A percentile compares a stretch with the other conserved stretches of the same genome.
Conservation (phyloP, 192 early-diverging fungal species). For the Umbelopsis isabellina region DNA sequence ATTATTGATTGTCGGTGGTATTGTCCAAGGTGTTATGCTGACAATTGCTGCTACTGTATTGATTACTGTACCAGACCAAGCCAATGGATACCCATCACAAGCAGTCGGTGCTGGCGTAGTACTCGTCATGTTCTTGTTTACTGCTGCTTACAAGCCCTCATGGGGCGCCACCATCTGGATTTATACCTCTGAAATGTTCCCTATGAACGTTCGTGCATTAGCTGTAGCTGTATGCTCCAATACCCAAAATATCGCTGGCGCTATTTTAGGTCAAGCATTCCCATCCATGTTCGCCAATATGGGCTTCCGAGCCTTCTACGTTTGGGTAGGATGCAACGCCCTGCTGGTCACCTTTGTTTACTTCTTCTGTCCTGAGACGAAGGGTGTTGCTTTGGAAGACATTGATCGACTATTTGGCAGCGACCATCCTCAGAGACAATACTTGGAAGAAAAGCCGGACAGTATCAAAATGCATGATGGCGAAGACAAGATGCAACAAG, state of each 20-base stretch:
- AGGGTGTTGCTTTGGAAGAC: conserved; percentile 60
- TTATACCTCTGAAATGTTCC: conserved; percentile 67
- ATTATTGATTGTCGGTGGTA: conserved; percentile 19
- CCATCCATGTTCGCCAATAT: conserved; percentile 37
- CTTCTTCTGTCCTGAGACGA: conserved; percentile 51
- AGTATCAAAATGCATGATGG: not conserved
- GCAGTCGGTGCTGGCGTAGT: conserved; percentile 27
- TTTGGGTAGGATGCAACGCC: conserved; percentile 38
- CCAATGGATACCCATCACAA: conserved; percentile 20
- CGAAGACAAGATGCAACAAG: not conserved
- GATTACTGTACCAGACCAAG: conserved; percentile 14
- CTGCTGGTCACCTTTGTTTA: conserved; percentile 39
- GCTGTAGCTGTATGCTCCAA: conserved; percentile 55
- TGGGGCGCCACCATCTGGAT: conserved; percentile 70
- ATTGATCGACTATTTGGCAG: conserved; percentile 56
- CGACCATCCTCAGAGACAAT: not conserved
- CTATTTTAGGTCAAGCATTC: conserved; percentile 49
- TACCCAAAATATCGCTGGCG: conserved; percentile 63
- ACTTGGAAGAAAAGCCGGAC: conserved; percentile 1
- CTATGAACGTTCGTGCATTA: conserved; percentile 61
- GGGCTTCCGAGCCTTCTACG: conserved; percentile 33
- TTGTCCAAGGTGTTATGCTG: conserved; percentile 21
- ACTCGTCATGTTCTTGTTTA: conserved; percentile 49
- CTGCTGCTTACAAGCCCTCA: conserved; percentile 56
- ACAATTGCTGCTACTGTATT: conserved; percentile 27